phyloP scores from a whole-genome alignment of 306 rosid genomes.

The Vigna angularis region DNA sequence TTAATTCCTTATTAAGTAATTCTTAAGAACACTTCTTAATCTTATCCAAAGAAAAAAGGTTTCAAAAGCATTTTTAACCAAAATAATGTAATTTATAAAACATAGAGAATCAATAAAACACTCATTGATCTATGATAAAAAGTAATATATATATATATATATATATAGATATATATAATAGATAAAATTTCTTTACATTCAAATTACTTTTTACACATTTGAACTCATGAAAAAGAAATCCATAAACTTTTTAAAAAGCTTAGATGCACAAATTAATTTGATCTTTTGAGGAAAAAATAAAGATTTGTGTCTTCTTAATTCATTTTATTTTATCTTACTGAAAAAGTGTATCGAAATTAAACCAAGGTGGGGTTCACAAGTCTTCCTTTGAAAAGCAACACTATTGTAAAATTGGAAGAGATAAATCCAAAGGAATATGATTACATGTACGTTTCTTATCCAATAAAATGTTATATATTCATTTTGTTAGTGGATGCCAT shows the following conservation, averaged over 20 bases:
- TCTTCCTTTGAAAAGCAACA: conserved; percentile 11
- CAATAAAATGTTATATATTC: conserved; percentile 30
- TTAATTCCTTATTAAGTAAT: background rate
- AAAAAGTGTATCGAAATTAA: background rate
- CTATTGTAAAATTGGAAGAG: conserved; percentile 29
- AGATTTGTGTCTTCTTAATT: background rate
- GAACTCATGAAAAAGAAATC: background rate
- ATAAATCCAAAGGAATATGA: conserved; percentile 18
- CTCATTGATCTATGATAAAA: background rate
- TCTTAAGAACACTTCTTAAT: background rate
- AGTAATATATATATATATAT: background rate
- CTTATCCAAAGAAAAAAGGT: background rate
- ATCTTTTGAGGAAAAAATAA: background rate
- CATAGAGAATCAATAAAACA: background rate
- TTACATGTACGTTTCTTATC: conserved; percentile 36
- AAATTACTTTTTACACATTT: background rate
- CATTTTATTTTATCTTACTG: background rate
- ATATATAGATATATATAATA: background rate
- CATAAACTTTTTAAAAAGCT: background rate
- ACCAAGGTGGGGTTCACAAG: conserved; percentile 4
- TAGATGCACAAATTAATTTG: background rate
- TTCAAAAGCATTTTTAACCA: background rate
- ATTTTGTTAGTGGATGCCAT: conserved; percentile 35
- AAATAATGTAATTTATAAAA: conserved; percentile 5
- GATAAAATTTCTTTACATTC: background rate